These are phyloP conservation scores for Blastobotrys mokoenaii DNA, from an alignment of 805 yeast genomes.

Conservation along the genomic window DNA sequence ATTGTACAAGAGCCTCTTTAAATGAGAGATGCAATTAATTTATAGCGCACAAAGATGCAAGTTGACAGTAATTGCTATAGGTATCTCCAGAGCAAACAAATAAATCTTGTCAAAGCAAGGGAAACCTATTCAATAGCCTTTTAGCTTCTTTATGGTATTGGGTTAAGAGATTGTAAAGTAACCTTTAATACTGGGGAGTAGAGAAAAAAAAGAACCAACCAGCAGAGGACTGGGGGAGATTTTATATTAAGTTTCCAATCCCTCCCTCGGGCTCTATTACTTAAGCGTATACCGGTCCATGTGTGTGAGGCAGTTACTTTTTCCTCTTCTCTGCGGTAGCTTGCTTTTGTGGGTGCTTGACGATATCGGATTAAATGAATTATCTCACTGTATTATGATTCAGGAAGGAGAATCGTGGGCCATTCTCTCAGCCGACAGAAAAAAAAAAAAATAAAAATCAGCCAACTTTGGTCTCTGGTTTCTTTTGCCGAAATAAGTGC, in stretches of 20 bases:
- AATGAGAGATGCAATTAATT: background rate
- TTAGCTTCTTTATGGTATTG: too few relatives aligned
- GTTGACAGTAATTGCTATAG: too few relatives aligned
- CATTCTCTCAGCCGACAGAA: background rate
- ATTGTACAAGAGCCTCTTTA: background rate
- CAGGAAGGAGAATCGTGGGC: background rate
- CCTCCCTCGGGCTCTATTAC: too few relatives aligned
- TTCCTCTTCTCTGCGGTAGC: background rate
- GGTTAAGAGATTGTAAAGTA: too few relatives aligned
- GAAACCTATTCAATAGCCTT: background rate
- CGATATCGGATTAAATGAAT: background rate
- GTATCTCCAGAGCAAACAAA: background rate
- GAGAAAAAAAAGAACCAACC: too few relatives aligned
- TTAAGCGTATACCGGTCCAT: too few relatives aligned
- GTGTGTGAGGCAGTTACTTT: background rate
- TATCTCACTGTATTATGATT: background rate
- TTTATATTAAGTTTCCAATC: too few relatives aligned
- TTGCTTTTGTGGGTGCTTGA: too few relatives aligned
- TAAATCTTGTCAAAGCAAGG: background rate
- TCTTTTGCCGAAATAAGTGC: too few relatives aligned
- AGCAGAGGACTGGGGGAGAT: too few relatives aligned
- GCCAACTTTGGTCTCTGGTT: too few relatives aligned
- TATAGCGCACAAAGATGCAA: background rate
- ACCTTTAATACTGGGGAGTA: too few relatives aligned
- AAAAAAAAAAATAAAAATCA: conserved; percentile 1